Conservation (phyloP, 768 basidiomycete genomes). For the Naganishia randhawae region DNA sequence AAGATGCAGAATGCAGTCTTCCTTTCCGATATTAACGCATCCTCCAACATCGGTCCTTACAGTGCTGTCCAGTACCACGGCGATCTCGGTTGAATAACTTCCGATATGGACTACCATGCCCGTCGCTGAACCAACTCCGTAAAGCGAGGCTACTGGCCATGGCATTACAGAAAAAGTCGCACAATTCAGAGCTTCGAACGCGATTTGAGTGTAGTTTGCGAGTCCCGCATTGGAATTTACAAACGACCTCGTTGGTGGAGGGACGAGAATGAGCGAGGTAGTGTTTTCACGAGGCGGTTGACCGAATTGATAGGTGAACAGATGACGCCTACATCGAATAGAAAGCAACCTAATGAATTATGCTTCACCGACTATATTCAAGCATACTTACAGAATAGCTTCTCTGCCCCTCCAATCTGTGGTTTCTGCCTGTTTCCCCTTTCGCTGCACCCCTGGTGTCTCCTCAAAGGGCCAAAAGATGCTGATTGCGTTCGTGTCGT, state of each 20-base stretch:
- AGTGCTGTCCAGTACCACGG: constrained; percentile 40
- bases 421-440: not conserved
- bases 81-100: constrained; percentile 30
- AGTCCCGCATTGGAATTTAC: constrained; percentile 36
- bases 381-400: constrained; percentile 25
- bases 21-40: constrained; percentile 37
- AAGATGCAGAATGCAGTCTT: constrained; percentile 38
- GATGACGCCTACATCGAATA: constrained; percentile 11
- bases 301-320: constrained; percentile 34
- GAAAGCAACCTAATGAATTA: not conserved
- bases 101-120: constrained; percentile 46
- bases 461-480: constrained; percentile 19
- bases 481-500: not conserved
- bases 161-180: constrained; percentile 42
- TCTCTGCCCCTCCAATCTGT: constrained; percentile 31
- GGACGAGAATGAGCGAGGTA: constrained; percentile 43
- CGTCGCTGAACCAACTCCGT: constrained; percentile 41
- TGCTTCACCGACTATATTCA: not conserved
- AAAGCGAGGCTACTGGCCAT: constrained; percentile 40
- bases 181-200: constrained; percentile 46
- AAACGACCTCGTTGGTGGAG: constrained; percentile 39
- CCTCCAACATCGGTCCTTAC: constrained; percentile 41
- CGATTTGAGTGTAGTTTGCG: constrained; percentile 42
- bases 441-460: not conserved
- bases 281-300: constrained; percentile 39